Evolutionary conservation across 768 basidiomycete genomes (phyloP), one percentile per base, ranked within the genome.

Genomic region (Tephrocybe rancida): DNA sequence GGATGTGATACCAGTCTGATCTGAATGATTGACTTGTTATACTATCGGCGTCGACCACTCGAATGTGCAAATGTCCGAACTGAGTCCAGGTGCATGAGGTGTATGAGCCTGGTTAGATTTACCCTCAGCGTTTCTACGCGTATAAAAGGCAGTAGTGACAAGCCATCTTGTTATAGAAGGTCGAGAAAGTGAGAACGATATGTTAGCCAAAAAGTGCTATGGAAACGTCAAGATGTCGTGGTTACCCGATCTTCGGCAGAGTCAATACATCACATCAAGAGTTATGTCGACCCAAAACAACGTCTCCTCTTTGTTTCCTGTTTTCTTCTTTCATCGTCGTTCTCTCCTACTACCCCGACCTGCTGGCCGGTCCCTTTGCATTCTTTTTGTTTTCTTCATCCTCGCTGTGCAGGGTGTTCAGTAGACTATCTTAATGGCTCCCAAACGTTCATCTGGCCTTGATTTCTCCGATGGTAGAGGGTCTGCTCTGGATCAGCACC

Each of bases 381-480:
- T 64, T 64, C 66, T 67, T 65, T 69, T 66, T 59, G 52, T 68
- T 73, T 71, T 54, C 45, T 52, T 57, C 55, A 38, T 51, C 54
- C 59, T 66, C 65, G 59, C 62, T 63, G 63, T 74, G 73, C 75
- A 72, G 74, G 72, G 54, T 73, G 73, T 76, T 60, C 49, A 50
- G 25, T 56, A 50, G 37, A 56, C 55, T 55, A 61, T 56, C 51
- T 61, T 61, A 53, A 73, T 72, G 70, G 44, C 65, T 49, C 56
- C 65, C 38, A 81, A 78, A 57, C 82, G 80, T 32, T 80, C 75
- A 14, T 87, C 86, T 30, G 82, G 78, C 56, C 80, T 86, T 64
- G 88, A 90, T 70, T 88, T 88, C 65, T 81, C 82, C 27, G 88
- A 89, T 62, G 70, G 70, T 67, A 75, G 70, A 54, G 59, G 67